phyloP scores from a whole-genome alignment of 768 basidiomycete genomes.

The Tulasnella sp. region DNA sequence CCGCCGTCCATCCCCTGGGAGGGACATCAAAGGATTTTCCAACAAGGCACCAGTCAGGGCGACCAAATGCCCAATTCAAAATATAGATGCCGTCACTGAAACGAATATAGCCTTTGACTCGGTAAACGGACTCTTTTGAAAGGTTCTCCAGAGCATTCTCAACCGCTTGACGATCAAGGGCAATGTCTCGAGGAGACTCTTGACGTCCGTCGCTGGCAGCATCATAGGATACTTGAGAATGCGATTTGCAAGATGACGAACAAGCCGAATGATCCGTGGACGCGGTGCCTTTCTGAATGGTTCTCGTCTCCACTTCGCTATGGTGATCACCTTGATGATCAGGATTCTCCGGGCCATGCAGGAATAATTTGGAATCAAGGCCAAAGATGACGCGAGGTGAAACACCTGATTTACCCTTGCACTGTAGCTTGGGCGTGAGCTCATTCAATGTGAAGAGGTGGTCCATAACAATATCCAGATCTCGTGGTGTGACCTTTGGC shows the following conservation, averaged over 20 bases:
- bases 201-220: constrained; percentile 5
- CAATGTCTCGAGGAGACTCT: not conserved
- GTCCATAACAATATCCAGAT: constrained; percentile 72
- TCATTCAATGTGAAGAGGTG: constrained; percentile 85
- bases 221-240: constrained; percentile 19
- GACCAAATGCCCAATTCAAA: constrained; percentile 90
- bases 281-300: constrained; percentile 38
- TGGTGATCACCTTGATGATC: constrained; percentile 35
- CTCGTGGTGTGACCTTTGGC: constrained; percentile 41
- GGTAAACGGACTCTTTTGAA: constrained; percentile 58
- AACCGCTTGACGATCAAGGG: constrained; percentile 31
- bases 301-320: constrained; percentile 77
- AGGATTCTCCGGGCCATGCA: too few relatives aligned
- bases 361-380: constrained; percentile 72
- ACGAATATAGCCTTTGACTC: constrained; percentile 77
- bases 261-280: constrained; percentile 9
- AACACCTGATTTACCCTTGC: constrained; percentile 48
- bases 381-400: constrained; percentile 76
- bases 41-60: constrained; percentile 60
- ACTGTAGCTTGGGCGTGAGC: constrained; percentile 70
- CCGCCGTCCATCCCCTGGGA: constrained; percentile 3
- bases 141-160: constrained; percentile 37
- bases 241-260: constrained; percentile 6
- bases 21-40: constrained; percentile 18
- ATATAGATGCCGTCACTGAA: constrained; percentile 36